These are phyloP conservation scores for Pichia californica DNA, from an alignment of 805 yeast genomes.

Conservation along the genomic window DNA sequence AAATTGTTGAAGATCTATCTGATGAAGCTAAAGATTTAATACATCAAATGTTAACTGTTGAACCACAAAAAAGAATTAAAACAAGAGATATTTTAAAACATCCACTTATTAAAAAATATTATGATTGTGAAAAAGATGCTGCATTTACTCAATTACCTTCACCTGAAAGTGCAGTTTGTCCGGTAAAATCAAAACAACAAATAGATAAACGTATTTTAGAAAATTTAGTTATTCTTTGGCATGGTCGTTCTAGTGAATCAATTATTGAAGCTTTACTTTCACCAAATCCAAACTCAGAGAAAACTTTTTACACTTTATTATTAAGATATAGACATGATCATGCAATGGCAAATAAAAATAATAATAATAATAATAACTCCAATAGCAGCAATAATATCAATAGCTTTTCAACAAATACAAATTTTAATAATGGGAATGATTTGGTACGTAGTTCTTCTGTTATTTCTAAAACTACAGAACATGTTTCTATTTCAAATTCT, in stretches of 20 bases:
- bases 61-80: constrained; percentile 73
- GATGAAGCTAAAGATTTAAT: constrained; percentile 84
- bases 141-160: constrained; percentile 41
- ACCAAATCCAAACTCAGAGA: constrained; percentile 29
- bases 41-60: constrained; percentile 69
- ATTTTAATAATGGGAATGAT: constrained; percentile 10
- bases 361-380: neutral
- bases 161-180: constrained; percentile 46
- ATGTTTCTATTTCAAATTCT: constrained; percentile 4
- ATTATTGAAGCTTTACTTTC: constrained; percentile 25
- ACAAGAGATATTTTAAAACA: constrained; percentile 73
- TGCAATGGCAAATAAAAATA: neutral
- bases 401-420: too few relatives aligned
- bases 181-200: constrained; percentile 37
- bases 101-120: constrained; percentile 75
- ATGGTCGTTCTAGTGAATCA: constrained; percentile 39
- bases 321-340: constrained; percentile 33
- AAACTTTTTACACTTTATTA: constrained; percentile 33
- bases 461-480: constrained; percentile 24
- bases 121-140: constrained; percentile 34
- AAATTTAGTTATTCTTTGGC: constrained; percentile 53
- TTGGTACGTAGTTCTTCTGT: constrained; percentile 28
- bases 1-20: constrained; percentile 75
- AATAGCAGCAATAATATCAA: constrained; percentile 13
- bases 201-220: constrained; percentile 49